Percentiles rank a stretch among this genome's conserved stretches.
phyloP scores from a whole-genome alignment of 1,284 basidiomycete genomes.

The Ustilago bromivora region DNA sequence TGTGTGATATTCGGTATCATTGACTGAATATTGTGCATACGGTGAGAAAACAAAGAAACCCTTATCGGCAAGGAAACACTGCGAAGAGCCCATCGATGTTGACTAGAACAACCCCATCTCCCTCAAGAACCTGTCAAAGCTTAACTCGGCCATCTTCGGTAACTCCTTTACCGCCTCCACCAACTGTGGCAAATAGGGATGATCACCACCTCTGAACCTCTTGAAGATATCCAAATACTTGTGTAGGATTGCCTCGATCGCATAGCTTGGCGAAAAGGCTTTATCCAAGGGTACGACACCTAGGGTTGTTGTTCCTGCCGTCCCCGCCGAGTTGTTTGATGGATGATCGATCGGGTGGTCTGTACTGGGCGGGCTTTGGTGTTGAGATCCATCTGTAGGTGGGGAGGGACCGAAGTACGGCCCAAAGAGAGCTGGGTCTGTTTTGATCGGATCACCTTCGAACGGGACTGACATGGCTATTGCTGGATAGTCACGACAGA shows the following conservation, averaged over 20 bases:
- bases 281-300: conserved; percentile 31
- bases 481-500: conserved; percentile 54
- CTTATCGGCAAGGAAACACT: no score
- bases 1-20: no score
- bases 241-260: conserved; percentile 57
- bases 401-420: conserved; percentile 46
- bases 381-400: conserved; percentile 5
- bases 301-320: conserved; percentile 10
- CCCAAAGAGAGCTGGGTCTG: conserved; percentile 38
- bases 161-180: conserved; percentile 57
- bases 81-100: no score
- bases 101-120: conserved; percentile 43
- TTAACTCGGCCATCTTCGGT: conserved; percentile 50
- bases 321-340: not conserved
- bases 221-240: conserved; percentile 58
- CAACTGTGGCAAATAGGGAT: conserved; percentile 50
- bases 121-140: conserved; percentile 38
- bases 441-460: conserved; percentile 50
- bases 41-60: no score
- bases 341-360: conserved; percentile 17
- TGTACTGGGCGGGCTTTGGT: conserved; percentile 9
- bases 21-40: no score
- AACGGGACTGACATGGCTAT: conserved; percentile 51
- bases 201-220: conserved; percentile 52
- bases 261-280: conserved; percentile 40